Conservation (phyloP, 2,329 filamentous ascomycete genomes). For the Botrytis hyacinthi region DNA sequence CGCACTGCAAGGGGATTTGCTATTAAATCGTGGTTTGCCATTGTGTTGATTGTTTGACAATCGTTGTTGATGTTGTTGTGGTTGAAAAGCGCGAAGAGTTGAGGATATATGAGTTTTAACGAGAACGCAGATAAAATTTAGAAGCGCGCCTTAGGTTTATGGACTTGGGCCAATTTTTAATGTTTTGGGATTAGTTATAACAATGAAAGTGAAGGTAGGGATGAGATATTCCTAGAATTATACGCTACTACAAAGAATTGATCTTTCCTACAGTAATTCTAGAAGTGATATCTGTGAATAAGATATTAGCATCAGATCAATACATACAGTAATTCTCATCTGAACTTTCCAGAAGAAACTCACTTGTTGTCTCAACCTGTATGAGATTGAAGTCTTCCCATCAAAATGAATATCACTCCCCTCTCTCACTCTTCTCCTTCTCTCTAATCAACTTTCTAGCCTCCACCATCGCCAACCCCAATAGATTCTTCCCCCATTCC, state of each 20-base stretch:
- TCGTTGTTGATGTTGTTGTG: not conserved
- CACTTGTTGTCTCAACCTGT: not conserved
- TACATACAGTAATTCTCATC: not conserved
- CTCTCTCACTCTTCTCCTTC: not conserved
- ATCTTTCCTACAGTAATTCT: no score
- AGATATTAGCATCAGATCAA: not conserved
- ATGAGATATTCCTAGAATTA: not conserved
- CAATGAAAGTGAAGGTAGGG: not conserved
- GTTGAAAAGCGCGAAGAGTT: not conserved
- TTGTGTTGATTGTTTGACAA: not conserved
- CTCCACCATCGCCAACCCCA: not conserved
- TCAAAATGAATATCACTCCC: not conserved
- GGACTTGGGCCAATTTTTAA: not conserved
- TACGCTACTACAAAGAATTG: not conserved
- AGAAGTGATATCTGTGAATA: no score
- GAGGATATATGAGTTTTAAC: not conserved
- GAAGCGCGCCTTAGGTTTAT: not conserved
- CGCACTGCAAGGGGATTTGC: not conserved
- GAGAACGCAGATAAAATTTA: not conserved
- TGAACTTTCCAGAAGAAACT: not conserved
- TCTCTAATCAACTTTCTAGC: conserved; percentile 6
- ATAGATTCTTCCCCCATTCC: not conserved
- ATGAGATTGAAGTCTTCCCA: not conserved
- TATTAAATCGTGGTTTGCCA: not conserved
- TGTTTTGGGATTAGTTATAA: not conserved